A percentile compares a stretch with the other conserved stretches of the same genome.
Evolutionary conservation across 1,139 yeast genomes (phyloP).

Genomic region (Taphrina betulina): DNA sequence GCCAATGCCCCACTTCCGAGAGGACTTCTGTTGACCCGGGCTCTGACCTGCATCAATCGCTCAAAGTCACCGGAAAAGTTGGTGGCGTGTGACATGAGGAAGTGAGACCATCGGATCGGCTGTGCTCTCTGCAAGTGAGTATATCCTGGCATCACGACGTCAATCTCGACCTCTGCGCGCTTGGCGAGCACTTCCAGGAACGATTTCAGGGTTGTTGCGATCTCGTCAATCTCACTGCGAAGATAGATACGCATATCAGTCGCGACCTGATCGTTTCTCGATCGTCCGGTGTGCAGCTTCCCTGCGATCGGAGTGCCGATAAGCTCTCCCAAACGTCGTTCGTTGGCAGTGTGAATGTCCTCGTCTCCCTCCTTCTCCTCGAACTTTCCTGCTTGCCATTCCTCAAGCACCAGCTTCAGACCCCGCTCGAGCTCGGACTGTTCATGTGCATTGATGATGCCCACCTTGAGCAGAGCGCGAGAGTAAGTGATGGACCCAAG

Average conservation of each 20-base stretch:
- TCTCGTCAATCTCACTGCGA: slow-evolving; percentile 66
- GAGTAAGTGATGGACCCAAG: slow-evolving; percentile 94
- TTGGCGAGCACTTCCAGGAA: slow-evolving; percentile 54
- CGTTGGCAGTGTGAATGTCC: slow-evolving; percentile 98
- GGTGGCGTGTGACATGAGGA: slow-evolving; percentile 93
- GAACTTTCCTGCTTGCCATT: slow-evolving; percentile 76
- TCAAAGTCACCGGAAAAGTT: slow-evolving; percentile 87
- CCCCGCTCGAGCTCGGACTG: slow-evolving; percentile 78
- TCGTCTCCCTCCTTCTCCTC: slow-evolving; percentile 91
- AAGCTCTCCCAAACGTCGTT: slow-evolving; percentile 92
- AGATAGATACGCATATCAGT: slow-evolving; percentile 96
- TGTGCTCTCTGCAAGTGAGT: slow-evolving; percentile 98
- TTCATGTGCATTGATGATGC: slow-evolving; percentile 69
- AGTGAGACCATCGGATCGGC: slow-evolving; percentile 98
- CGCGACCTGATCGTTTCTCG: slow-evolving; percentile 97
- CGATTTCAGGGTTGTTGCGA: slow-evolving; percentile 58
- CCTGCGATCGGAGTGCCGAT: slow-evolving; percentile 94
- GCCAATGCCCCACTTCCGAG: slow-evolving; percentile 97
- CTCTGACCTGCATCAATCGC: slow-evolving; percentile 74
- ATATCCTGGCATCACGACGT: slow-evolving; percentile 95
- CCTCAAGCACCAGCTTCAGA: slow-evolving; percentile 63
- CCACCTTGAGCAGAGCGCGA: slow-evolving; percentile 74
- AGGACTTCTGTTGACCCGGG: slow-evolving; percentile 83
- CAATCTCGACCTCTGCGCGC: slow-evolving; percentile 83
- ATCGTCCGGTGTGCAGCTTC: slow-evolving; percentile 96